phyloP scores from a whole-genome alignment of 2,329 filamentous ascomycete species.

The Drechslerella stenobrocha region DNA sequence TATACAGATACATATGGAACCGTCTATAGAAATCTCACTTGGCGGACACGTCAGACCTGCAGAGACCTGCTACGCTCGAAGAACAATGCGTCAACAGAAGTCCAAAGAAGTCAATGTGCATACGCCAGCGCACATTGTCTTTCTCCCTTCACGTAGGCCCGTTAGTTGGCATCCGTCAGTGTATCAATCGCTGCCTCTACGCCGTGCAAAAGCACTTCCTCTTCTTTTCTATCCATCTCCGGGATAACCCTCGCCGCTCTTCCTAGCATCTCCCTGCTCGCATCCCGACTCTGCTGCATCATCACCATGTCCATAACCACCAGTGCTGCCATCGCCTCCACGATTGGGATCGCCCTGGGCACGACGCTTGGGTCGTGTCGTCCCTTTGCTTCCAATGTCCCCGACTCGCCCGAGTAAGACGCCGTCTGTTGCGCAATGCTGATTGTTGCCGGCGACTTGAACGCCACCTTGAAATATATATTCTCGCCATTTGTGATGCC shows the following conservation, averaged over 20 bases:
- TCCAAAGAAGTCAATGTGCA: neutral
- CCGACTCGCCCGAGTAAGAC: slow-evolving; percentile 74
- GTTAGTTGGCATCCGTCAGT: slow-evolving; percentile 6
- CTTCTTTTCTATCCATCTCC: slow-evolving; percentile 19
- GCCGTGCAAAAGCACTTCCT: slow-evolving; percentile 21
- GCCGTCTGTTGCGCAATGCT: slow-evolving; percentile 82
- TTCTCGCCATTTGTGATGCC: slow-evolving; percentile 91
- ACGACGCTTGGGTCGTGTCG: slow-evolving; percentile 93
- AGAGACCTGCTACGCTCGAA: neutral
- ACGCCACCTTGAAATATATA: slow-evolving; percentile 91
- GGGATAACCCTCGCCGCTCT: slow-evolving; percentile 35
- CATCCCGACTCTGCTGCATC: slow-evolving; percentile 67
- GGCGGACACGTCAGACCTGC: slow-evolving; percentile 6
- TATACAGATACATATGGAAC: neutral
- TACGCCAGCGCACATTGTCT: neutral
- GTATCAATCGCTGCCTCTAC: slow-evolving; percentile 21
- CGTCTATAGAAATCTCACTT: neutral
- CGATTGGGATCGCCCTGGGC: slow-evolving; percentile 80
- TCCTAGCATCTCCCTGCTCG: slow-evolving; percentile 35
- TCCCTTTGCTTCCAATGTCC: slow-evolving; percentile 85
- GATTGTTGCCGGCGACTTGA: slow-evolving; percentile 95
- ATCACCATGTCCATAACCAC: slow-evolving; percentile 84
- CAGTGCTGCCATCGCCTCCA: slow-evolving; percentile 87
- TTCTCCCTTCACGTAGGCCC: neutral
- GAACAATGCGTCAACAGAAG: neutral